Percentiles rank a stretch among this genome's conserved stretches.
Conservation (phyloP, 148 eudicot genomes). For the Selenicereus undatus region DNA sequence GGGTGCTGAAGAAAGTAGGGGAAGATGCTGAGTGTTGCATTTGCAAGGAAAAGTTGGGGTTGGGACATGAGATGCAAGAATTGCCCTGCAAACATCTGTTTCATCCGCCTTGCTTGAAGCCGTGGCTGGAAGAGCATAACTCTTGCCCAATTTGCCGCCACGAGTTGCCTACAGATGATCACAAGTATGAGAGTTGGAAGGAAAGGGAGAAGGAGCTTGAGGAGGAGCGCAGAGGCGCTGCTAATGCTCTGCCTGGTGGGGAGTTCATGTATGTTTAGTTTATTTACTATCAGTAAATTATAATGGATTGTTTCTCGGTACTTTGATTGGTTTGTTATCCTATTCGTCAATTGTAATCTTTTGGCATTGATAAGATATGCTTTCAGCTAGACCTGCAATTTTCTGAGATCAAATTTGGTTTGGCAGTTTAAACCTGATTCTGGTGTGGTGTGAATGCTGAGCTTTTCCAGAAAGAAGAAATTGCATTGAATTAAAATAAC, state of each 20-base stretch:
- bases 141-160: constrained; percentile 93
- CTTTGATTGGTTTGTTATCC: neutral
- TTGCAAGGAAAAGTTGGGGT: constrained; percentile 72
- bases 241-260: constrained; percentile 93
- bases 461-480: no score
- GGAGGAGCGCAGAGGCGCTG: constrained; percentile 95
- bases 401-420: no score
- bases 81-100: constrained; percentile 85
- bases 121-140: constrained; percentile 94
- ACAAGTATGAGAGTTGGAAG: constrained; percentile 85
- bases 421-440: no score
- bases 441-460: no score
- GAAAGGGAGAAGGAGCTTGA: constrained; percentile 93
- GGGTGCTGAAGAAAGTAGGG: constrained; percentile 45
- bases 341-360: neutral
- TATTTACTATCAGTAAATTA: neutral
- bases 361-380: neutral
- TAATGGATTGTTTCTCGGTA: neutral
- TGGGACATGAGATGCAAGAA: constrained; percentile 81
- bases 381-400: neutral
- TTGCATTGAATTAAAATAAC: no score
- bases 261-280: constrained; percentile 84
- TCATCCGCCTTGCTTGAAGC: constrained; percentile 89
- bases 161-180: constrained; percentile 90
- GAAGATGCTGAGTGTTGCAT: constrained; percentile 78